These are phyloP conservation scores for Polyplosphaeria fusca DNA, from an alignment of 495 filamentous ascomycete species.

Conservation along the genomic window DNA sequence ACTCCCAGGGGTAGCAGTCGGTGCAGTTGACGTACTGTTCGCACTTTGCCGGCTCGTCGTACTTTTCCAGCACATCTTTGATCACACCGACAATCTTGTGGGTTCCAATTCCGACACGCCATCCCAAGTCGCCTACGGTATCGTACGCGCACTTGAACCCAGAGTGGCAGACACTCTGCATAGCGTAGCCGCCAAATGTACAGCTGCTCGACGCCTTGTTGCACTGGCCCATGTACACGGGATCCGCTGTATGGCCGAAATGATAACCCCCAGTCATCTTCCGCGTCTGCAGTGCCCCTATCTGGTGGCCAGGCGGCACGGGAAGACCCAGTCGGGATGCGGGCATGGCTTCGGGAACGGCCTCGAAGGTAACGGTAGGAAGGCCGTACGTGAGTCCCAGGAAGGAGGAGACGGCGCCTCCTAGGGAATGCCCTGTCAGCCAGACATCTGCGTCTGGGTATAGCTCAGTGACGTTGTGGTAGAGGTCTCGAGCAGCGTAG, in stretches of 20 bases:
- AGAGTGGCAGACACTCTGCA: conserved; percentile 88
- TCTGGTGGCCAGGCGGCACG: conserved; percentile 71
- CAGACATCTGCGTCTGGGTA: conserved; percentile 86
- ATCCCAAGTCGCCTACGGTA: conserved; percentile 82
- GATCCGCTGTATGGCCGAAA: conserved; percentile 94
- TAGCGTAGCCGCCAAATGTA: conserved; percentile 88
- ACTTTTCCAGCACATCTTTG: conserved; percentile 75
- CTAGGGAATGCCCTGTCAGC: conserved; percentile 86
- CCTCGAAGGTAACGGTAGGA: conserved; percentile 85
- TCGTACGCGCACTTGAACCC: conserved; percentile 87
- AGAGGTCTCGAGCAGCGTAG: conserved; percentile 77
- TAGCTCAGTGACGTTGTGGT: conserved; percentile 82
- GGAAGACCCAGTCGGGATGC: conserved; percentile 83
- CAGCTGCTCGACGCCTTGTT: conserved; percentile 84
- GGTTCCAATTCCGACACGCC: conserved; percentile 79
- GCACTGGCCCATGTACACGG: conserved; percentile 89
- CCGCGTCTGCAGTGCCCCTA: conserved; percentile 65
- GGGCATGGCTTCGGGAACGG: conserved; percentile 83
- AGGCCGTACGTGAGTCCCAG: conserved; percentile 87
- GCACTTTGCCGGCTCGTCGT: conserved; percentile 75
- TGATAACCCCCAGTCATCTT: conserved; percentile 79
- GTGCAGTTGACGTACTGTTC: conserved; percentile 70
- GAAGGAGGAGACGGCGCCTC: conserved; percentile 79
- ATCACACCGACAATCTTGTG: conserved; percentile 87
- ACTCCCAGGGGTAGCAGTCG: conserved; percentile 93